Percentiles rank a stretch among this genome's conserved stretches.
phyloP scores from a whole-genome alignment of 2,329 filamentous ascomycete species.

The Neofusicoccum parvum region DNA sequence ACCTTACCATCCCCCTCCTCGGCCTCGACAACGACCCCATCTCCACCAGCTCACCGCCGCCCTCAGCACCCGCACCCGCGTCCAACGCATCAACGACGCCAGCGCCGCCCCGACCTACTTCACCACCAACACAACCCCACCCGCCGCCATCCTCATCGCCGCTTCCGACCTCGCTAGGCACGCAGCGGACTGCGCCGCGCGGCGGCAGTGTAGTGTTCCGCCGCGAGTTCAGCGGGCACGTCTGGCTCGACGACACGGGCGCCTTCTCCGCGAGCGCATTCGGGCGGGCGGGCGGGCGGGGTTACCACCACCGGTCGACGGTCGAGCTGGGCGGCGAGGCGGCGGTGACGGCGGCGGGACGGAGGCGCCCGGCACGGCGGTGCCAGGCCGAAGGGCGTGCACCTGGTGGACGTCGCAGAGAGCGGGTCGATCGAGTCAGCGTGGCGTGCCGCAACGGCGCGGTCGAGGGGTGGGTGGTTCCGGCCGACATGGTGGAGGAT shows the following conservation, averaged over 20 bases:
- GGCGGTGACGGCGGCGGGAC: not conserved
- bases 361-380: not conserved
- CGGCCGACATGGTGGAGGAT: not conserved
- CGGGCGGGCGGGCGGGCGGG: too few relatives aligned
- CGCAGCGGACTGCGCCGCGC: not conserved
- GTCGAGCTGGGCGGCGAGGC: not conserved
- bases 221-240: not conserved
- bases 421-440: not conserved
- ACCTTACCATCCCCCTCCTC: too few relatives aligned
- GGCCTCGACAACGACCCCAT: too few relatives aligned
- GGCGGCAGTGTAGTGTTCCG: not conserved
- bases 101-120: too few relatives aligned
- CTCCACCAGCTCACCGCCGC: too few relatives aligned
- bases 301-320: not conserved
- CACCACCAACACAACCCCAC: too few relatives aligned
- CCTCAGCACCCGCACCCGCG: too few relatives aligned
- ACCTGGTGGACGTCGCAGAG: not conserved
- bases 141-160: too few relatives aligned
- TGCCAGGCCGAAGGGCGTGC: not conserved
- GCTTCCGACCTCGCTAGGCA: too few relatives aligned
- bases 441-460: not conserved
- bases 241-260: not conserved
- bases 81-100: too few relatives aligned
- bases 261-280: not conserved
- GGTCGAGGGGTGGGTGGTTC: not conserved